A percentile compares a stretch with the other conserved stretches of the same genome.
Conservation (phyloP, 352 stramenopile genomes). For the Phytophthora multivora region DNA sequence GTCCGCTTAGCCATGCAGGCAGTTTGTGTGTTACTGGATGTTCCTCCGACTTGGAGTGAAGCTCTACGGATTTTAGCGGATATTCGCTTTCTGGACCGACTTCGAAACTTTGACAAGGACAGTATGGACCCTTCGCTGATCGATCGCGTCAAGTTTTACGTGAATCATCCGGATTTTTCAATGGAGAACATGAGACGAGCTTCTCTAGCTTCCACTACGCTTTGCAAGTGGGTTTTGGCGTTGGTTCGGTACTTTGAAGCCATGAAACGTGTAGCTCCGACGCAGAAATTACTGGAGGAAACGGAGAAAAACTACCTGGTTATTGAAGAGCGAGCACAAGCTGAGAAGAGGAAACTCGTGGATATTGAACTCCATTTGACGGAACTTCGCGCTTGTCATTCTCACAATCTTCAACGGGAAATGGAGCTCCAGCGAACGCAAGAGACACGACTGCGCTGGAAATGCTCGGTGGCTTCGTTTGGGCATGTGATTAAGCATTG, state of each 20-base stretch:
- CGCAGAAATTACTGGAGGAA: slow-evolving; percentile 47
- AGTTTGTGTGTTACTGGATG: slow-evolving; percentile 68
- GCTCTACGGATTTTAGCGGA: slow-evolving; percentile 68
- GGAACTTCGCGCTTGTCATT: slow-evolving; percentile 43
- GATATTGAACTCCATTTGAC: slow-evolving; percentile 56
- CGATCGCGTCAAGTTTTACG: slow-evolving; percentile 59
- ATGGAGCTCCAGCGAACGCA: slow-evolving; percentile 59
- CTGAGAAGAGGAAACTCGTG: slow-evolving; percentile 56
- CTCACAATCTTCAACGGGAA: slow-evolving; percentile 40
- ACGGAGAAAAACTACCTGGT: slow-evolving; percentile 46
- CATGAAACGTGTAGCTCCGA: slow-evolving; percentile 64
- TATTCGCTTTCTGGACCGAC: slow-evolving; percentile 69
- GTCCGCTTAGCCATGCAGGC: slow-evolving; percentile 81
- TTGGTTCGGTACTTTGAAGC: slow-evolving; percentile 74
- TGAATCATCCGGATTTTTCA: slow-evolving; percentile 76
- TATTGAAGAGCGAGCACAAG: slow-evolving; percentile 45
- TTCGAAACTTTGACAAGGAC: slow-evolving; percentile 67
- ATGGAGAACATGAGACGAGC: slow-evolving; percentile 81
- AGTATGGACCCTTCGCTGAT: slow-evolving; percentile 48
- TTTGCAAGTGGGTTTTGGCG: slow-evolving; percentile 76
- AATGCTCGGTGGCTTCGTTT: slow-evolving; percentile 46
- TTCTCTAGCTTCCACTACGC: slow-evolving; percentile 67
- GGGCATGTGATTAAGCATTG: slow-evolving; percentile 45
- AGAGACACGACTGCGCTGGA: slow-evolving; percentile 50
- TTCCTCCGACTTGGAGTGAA: slow-evolving; percentile 66